A percentile compares a stretch with the other conserved stretches of the same genome.
Conservation (phyloP, 1,139 yeast species). For the Protomyces inouyei region DNA sequence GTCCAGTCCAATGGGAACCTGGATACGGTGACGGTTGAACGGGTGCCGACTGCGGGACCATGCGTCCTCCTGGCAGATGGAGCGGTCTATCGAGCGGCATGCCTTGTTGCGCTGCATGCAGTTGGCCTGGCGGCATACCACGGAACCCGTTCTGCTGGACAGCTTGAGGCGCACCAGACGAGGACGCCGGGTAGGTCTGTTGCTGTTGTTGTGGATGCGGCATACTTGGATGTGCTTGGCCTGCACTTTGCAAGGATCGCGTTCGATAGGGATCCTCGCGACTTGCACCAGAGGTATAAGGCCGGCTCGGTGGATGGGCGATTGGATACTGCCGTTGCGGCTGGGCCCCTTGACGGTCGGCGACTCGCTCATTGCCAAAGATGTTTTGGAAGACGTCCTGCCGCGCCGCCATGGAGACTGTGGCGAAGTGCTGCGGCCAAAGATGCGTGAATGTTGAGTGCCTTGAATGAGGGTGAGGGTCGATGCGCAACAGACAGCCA, state of each 20-base stretch:
- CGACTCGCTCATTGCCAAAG: slow-evolving; percentile 1
- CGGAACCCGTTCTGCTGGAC: background rate
- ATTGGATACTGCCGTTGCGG: background rate
- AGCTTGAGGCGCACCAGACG: background rate
- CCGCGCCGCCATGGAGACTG: background rate
- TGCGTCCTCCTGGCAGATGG: background rate
- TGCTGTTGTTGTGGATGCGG: background rate
- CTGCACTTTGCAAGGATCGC: slow-evolving; percentile 3
- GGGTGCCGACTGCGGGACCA: background rate
- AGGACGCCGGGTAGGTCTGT: background rate
- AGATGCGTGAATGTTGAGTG: no score
- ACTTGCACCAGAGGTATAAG: background rate
- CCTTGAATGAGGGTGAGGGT: no score
- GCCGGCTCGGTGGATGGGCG: background rate
- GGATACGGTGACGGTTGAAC: background rate
- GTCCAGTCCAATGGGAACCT: background rate
- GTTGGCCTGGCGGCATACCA: background rate
- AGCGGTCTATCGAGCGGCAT: background rate
- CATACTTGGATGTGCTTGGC: background rate
- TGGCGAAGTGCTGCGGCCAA: background rate
- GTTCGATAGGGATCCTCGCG: slow-evolving; percentile 20
- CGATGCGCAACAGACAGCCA: no score
- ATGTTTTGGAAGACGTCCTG: background rate
- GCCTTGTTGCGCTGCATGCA: background rate
- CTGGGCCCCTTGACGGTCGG: background rate